Conservation (phyloP, 108 stramenopile genomes). For the Chaetoceros muelleri region DNA sequence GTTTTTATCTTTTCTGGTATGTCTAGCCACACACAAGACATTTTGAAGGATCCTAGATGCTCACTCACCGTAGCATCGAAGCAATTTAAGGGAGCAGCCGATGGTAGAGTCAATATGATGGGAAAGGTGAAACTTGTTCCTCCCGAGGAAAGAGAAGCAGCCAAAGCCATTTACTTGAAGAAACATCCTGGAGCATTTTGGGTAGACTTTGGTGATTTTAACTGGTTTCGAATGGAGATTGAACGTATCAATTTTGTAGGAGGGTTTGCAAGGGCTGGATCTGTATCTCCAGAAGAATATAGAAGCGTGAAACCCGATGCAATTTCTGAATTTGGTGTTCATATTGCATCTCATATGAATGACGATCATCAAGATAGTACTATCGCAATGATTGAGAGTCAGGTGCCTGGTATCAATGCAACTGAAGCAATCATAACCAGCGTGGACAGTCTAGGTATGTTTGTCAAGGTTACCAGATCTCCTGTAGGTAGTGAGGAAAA, state of each 20-base stretch:
- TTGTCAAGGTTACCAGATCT: constrained; percentile 73
- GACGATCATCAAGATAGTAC: constrained; percentile 83
- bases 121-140: constrained; percentile 57
- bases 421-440: constrained; percentile 74
- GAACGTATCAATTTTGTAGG: constrained; percentile 84
- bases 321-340: constrained; percentile 57
- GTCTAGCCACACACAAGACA: constrained; percentile 87
- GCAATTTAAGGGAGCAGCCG: constrained; percentile 91
- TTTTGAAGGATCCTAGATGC: constrained; percentile 64
- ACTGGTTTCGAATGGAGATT: constrained; percentile 66
- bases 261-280: constrained; percentile 90
- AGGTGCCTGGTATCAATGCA: constrained; percentile 68
- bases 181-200: constrained; percentile 93
- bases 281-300: constrained; percentile 78
- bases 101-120: constrained; percentile 91
- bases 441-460: constrained; percentile 90
- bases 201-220: constrained; percentile 91
- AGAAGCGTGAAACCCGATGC: constrained; percentile 67
- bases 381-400: constrained; percentile 78
- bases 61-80: constrained; percentile 84
- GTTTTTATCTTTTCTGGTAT: constrained; percentile 89
- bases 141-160: constrained; percentile 36
- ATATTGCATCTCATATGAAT: constrained; percentile 91
- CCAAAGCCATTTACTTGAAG: constrained; percentile 62
- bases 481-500: constrained; percentile 54